A percentile compares a stretch with the other conserved stretches of the same genome.
Conservation (phyloP, 768 basidiomycete species). For the Dendrothele bispora region DNA sequence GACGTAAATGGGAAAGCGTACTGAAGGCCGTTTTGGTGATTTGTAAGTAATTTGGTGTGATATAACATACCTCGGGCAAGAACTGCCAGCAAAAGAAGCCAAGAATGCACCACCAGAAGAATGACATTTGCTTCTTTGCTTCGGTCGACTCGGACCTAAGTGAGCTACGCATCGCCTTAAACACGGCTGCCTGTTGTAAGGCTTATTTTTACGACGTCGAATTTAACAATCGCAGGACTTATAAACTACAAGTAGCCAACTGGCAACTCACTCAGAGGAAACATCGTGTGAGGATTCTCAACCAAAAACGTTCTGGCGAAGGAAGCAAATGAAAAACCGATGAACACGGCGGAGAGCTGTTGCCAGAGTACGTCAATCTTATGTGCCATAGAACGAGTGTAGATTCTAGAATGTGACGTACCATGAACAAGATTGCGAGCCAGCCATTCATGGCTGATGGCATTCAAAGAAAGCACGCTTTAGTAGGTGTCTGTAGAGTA, state of each 20-base stretch:
- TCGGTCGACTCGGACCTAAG: conserved; percentile 3
- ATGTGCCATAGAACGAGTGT: background rate
- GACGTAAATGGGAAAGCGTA: conserved; percentile 26
- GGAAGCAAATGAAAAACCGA: conserved; percentile 22
- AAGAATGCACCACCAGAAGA: conserved; percentile 20
- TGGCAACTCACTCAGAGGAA: no score
- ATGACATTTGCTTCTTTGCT: conserved; percentile 20
- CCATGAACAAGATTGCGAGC: conserved; percentile 25
- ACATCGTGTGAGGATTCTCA: conserved; percentile 21
- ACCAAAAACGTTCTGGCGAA: conserved; percentile 19
- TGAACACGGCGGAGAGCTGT: conserved; percentile 17
- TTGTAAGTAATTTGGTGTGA: background rate
- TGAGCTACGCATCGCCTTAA: conserved; percentile 12
- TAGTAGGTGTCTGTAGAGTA: background rate
- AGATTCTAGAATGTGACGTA: background rate
- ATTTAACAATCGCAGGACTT: conserved; percentile 5
- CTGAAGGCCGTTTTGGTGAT: conserved; percentile 4
- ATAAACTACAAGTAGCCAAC: background rate
- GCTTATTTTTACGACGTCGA: conserved; percentile 12
- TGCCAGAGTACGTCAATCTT: background rate
- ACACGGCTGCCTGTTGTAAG: conserved; percentile 14
- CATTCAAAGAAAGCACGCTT: background rate
- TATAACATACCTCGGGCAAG: conserved; percentile 15
- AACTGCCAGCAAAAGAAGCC: conserved; percentile 17
- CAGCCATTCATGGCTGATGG: conserved; percentile 24